phyloP scores from a whole-genome alignment of 352 stramenopile species.

The Blastocystis sp. region DNA sequence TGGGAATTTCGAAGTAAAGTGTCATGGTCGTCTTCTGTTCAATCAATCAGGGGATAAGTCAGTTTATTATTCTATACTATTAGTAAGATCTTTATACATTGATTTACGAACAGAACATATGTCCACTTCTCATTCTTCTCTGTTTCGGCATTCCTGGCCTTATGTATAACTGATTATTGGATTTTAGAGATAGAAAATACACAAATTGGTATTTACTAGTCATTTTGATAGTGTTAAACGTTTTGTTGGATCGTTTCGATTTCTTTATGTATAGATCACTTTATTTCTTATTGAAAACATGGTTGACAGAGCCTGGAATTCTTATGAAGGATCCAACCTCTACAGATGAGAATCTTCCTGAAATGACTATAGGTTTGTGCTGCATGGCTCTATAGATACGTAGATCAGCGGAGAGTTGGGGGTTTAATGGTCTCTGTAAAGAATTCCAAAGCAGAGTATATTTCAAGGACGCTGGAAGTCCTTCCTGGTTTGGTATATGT shows the following conservation, averaged over 20 bases:
- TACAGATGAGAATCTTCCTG: background rate
- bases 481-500: background rate
- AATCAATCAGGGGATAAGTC: slow-evolving; percentile 24
- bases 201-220: slow-evolving; percentile 20
- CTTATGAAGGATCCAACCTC: slow-evolving; percentile 24
- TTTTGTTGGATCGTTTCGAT: background rate
- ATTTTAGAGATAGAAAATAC: slow-evolving; percentile 1
- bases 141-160: background rate
- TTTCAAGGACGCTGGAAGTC: background rate
- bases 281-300: slow-evolving; percentile 36
- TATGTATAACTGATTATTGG: background rate
- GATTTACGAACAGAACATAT: background rate
- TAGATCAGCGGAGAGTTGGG: background rate
- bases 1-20: background rate
- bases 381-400: background rate
- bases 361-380: background rate
- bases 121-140: slow-evolving; percentile 18
- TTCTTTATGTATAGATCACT: background rate
- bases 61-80: slow-evolving; percentile 54
- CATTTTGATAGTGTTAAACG: slow-evolving; percentile 44
- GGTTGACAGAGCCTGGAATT: slow-evolving; percentile 45
- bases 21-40: slow-evolving; percentile 1
- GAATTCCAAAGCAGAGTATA: slow-evolving; percentile 43
- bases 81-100: background rate
- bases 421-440: slow-evolving; percentile 63